Evolutionary conservation across 768 basidiomycete genomes (phyloP).

Genomic region (Lactarius indigo): DNA sequence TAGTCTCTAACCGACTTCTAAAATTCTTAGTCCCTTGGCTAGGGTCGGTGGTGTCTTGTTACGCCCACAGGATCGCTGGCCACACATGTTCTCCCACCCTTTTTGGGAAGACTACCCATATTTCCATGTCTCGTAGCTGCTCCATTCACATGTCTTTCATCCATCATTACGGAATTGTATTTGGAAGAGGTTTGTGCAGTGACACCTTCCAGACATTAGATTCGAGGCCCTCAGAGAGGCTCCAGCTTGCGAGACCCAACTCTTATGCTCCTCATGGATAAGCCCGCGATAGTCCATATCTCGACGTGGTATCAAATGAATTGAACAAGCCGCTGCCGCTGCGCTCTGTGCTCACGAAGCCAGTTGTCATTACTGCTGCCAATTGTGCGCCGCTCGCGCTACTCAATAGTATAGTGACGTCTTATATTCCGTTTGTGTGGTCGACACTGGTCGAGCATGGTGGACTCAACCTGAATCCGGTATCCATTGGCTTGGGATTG

Average conservation of each 20-base stretch:
- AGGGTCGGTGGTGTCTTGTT: conserved; percentile 26
- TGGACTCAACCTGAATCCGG: too few relatives aligned
- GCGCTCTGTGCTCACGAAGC: conserved; percentile 22
- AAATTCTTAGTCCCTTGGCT: conserved; percentile 21
- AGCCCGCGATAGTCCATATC: background rate
- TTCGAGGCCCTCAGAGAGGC: background rate
- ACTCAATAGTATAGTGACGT: conserved; percentile 37
- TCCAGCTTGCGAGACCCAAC: background rate
- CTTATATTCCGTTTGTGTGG: conserved; percentile 43
- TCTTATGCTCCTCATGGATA: background rate
- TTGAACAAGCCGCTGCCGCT: too few relatives aligned
- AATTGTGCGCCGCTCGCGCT: conserved; percentile 46
- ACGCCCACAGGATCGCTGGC: conserved; percentile 25
- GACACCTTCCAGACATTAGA: background rate
- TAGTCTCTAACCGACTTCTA: too few relatives aligned
- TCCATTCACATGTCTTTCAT: background rate
- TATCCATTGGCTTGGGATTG: too few relatives aligned
- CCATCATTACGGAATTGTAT: background rate
- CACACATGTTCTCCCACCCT: conserved; percentile 13
- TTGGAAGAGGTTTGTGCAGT: background rate
- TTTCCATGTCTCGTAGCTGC: conserved; percentile 19
- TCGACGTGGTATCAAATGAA: background rate
- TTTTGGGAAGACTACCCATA: conserved; percentile 28
- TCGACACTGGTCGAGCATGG: too few relatives aligned
- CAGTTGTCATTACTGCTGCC: conserved; percentile 39